Percentiles rank a stretch among this genome's conserved stretches.
These are phyloP conservation scores for Fusarium scirpi DNA, from an alignment of 2,329 filamentous ascomycete species.

Conservation along the genomic window DNA sequence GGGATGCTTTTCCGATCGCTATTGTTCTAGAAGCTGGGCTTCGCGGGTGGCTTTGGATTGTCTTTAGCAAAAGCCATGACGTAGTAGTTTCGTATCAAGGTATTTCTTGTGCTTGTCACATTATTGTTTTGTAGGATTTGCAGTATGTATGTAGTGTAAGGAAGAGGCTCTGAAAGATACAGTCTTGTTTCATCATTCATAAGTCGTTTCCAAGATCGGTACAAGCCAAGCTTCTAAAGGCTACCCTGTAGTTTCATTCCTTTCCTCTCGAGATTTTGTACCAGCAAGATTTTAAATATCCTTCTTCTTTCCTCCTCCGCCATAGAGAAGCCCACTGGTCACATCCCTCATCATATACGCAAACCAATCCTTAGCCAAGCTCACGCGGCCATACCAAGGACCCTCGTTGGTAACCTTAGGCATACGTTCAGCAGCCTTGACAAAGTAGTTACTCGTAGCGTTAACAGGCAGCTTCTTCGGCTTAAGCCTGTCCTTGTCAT, in stretches of 20 bases:
- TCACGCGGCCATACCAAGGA: conserved; percentile 53
- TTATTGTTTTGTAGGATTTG: neutral
- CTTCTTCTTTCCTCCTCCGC: conserved; percentile 43
- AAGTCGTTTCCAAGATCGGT: neutral
- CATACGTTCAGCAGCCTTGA: conserved; percentile 52
- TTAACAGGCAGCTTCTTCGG: conserved; percentile 45
- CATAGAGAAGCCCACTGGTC: conserved; percentile 50
- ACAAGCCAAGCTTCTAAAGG: neutral
- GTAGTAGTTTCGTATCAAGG: too few species aligned
- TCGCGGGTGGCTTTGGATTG: neutral
- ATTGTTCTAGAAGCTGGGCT: neutral
- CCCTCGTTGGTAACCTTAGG: conserved; percentile 52
- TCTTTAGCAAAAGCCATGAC: neutral
- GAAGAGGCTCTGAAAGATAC: neutral
- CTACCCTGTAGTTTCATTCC: neutral
- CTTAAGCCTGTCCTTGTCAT: conserved; percentile 39
- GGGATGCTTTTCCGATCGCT: neutral
- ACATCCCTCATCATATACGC: conserved; percentile 49
- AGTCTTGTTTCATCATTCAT: neutral
- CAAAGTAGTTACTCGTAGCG: conserved; percentile 52
- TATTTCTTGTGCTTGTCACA: too few species aligned
- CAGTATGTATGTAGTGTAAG: neutral
- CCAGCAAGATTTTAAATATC: conserved; percentile 5
- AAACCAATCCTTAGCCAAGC: conserved; percentile 49
- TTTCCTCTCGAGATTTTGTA: neutral